Evolutionary conservation across 805 yeast genomes (phyloP).

Genomic region (Candida insectalens): DNA sequence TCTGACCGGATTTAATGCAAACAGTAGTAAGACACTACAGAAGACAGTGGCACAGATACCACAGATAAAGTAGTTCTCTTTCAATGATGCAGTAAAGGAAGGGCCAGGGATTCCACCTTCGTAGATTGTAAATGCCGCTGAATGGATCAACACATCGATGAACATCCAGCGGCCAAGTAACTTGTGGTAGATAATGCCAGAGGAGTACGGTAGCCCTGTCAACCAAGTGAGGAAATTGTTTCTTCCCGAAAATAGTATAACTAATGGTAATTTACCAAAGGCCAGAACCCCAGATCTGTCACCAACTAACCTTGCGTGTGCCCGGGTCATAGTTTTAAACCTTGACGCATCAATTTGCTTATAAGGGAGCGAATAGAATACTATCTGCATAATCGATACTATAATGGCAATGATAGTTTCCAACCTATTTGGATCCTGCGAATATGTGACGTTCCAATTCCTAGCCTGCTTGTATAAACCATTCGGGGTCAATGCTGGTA

Average conservation of each 20-base stretch:
- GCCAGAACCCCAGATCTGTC: slow-evolving; percentile 31
- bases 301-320: slow-evolving; percentile 19
- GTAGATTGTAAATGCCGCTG: slow-evolving; percentile 22
- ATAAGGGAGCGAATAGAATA: slow-evolving; percentile 13
- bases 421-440: slow-evolving; percentile 23
- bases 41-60: slow-evolving; percentile 34
- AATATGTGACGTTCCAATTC: slow-evolving; percentile 1
- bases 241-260: slow-evolving; percentile 39
- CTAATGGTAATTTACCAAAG: slow-evolving; percentile 30
- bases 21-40: slow-evolving; percentile 34
- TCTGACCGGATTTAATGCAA: slow-evolving; percentile 43
- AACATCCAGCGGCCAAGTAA: slow-evolving; percentile 49
- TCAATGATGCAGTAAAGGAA: slow-evolving; percentile 4
- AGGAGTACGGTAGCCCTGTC: slow-evolving; percentile 33
- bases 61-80: slow-evolving; percentile 11
- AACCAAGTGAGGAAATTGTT: slow-evolving; percentile 33
- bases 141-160: slow-evolving; percentile 31
- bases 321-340: slow-evolving; percentile 25
- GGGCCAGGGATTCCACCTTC: slow-evolving; percentile 1
- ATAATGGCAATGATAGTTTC: slow-evolving; percentile 22
- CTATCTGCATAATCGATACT: slow-evolving; percentile 16
- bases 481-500: slow-evolving; percentile 28
- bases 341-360: slow-evolving; percentile 7
- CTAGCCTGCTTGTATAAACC: slow-evolving; percentile 5
- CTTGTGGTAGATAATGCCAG: slow-evolving; percentile 50